A percentile compares a stretch with the other conserved stretches of the same genome.
Evolutionary conservation across 257 asterid species (phyloP).

Genomic region (Primulina huaijiensis): DNA sequence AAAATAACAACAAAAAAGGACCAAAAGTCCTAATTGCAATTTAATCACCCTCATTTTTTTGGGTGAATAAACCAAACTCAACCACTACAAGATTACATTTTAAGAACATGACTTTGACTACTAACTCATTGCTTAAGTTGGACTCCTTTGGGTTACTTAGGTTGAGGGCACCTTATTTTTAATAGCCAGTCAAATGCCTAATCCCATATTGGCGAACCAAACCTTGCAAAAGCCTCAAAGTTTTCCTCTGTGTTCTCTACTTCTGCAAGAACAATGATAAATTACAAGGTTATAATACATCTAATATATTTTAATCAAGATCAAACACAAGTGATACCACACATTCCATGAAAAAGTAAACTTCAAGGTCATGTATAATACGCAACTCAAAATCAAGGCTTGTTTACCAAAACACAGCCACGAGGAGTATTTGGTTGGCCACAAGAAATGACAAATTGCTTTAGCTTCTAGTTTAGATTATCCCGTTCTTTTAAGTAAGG

Average conservation of each 20-base stretch:
- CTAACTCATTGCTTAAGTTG: slow-evolving; percentile 28
- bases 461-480: neutral
- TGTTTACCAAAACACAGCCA: neutral
- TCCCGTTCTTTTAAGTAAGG: neutral
- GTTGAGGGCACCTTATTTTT: slow-evolving; percentile 31
- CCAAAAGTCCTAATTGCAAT: neutral
- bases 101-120: slow-evolving; percentile 15
- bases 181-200: slow-evolving; percentile 40
- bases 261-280: slow-evolving; percentile 16
- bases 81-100: slow-evolving; percentile 24
- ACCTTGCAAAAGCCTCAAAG: slow-evolving; percentile 20
- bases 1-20: neutral
- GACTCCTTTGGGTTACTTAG: slow-evolving; percentile 30
- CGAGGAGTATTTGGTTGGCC: neutral
- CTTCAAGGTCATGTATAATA: neutral
- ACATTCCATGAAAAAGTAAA: too few relatives aligned
- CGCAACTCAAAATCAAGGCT: neutral
- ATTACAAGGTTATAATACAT: slow-evolving; percentile 15
- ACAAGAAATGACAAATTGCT: neutral
- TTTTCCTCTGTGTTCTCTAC: slow-evolving; percentile 18
- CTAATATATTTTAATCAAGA: neutral
- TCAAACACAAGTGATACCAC: neutral
- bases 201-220: slow-evolving; percentile 30
- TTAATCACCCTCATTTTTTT: neutral
- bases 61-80: slow-evolving; percentile 3